Evolutionary conservation across 495 filamentous ascomycete genomes (phyloP), one percentile per base, ranked within the genome.

Genomic region (Penicillium daleae): DNA sequence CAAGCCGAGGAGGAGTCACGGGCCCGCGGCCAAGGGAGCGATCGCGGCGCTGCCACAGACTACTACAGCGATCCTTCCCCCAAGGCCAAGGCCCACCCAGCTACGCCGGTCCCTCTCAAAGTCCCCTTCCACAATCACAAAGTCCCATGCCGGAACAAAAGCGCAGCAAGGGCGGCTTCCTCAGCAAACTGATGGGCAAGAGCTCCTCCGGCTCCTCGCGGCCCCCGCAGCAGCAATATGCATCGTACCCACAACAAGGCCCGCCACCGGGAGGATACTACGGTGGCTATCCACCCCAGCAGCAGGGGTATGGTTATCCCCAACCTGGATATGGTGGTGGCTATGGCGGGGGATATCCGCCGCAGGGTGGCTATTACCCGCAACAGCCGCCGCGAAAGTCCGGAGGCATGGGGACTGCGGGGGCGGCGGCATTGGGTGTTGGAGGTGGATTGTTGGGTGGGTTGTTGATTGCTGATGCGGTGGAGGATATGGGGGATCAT

Each of bases 1-100:
- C 92, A 97, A 67, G 91, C 87, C 27, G 90, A 96, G 68, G 92
- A 96, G 76, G 82, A 96, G 63, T 88, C 85, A 0, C 84, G 86
- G 15, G 85, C 78, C 7, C 72, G 76, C 32, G 64, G 63, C 35
- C 42, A 15, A 10, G 9, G 19, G 6, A n/a, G 62, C 59, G 39
- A 53, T 32, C 61, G 62, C n/a, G 67, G 83, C 21, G 76, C 79
- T 1, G 71, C 81, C 13, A 64, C 79, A 27, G 66, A 69, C 22
- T 87, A 82, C 62, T 86, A 87, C 72, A 68, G 56, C 48, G 61
- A 68, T 2, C 19, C 19, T 22, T 21, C 44, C 17, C 5, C 5
- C 24, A 62, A 19, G 29, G 63, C 9, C 64, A 67, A 56, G 74
- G 75, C 7, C 76, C 66, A 32, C 56, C 70, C 4, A 48, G 51